These are phyloP conservation scores for Tricholoma bakamatsutake DNA, from an alignment of 768 basidiomycete species.

Conservation along the genomic window DNA sequence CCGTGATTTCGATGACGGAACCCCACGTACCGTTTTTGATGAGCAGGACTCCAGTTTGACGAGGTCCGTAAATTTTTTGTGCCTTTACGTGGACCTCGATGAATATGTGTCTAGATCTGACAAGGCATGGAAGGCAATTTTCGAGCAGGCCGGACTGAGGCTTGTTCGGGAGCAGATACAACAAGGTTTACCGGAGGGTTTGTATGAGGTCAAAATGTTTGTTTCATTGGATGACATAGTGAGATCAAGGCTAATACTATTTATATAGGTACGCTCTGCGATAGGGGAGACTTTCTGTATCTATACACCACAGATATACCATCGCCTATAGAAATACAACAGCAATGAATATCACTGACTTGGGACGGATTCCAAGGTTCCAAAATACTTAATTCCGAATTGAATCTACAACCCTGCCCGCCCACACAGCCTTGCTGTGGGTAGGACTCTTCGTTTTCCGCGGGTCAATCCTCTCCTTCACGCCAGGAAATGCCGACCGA, in stretches of 20 bases:
- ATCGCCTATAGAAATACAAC: background rate
- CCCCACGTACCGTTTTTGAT: conserved; percentile 60
- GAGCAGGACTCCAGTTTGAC: conserved; percentile 87
- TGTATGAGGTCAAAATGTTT: conserved; percentile 86
- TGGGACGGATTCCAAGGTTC: background rate
- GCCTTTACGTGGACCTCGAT: background rate
- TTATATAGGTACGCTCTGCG: conserved; percentile 51
- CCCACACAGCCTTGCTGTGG: conserved; percentile 48
- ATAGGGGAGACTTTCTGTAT: conserved; percentile 13
- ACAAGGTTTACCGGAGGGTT: conserved; percentile 71
- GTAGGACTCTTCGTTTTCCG: conserved; percentile 36
- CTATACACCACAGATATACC: background rate
- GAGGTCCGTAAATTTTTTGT: conserved; percentile 40
- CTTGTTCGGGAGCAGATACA: conserved; percentile 76
- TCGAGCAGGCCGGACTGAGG: conserved; percentile 65
- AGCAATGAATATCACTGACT: background rate
- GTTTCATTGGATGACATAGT: conserved; percentile 15
- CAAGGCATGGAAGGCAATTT: conserved; percentile 71
- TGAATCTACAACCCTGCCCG: conserved; percentile 18
- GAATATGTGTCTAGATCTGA: conserved; percentile 58
- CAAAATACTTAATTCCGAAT: background rate
- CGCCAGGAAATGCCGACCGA: conserved; percentile 47
- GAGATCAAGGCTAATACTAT: background rate
- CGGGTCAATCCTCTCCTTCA: conserved; percentile 45
- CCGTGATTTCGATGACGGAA: conserved; percentile 44